Evolutionary conservation across 176 grass and related monocot genomes (phyloP), one percentile per base, ranked within the genome.

Genomic region (Echinochloa phyllopogon): DNA sequence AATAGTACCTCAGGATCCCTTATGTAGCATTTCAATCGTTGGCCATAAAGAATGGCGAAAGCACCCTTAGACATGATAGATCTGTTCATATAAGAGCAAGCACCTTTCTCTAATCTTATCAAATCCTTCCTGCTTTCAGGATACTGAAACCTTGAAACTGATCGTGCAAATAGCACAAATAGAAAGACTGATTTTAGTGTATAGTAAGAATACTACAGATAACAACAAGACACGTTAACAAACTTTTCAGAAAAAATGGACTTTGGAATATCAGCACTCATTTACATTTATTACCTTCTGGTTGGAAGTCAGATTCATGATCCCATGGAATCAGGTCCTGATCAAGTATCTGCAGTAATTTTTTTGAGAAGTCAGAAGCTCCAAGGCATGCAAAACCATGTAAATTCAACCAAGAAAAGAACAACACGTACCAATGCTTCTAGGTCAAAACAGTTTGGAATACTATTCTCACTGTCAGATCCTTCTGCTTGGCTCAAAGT

Each of bases 41-140:
- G 85, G 24, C 94, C 92, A 85, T 97, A 97, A 37, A 97, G 55
- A 88, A 97, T 47, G 29, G 92, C 94, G 62, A 97, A 90, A 81
- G 91, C 91, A 66, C 87, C 89, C 13, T 62, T 80, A 33, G 80
- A 86, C 73, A 88, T 84, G 50, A 94, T 94, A 68, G 85, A 70
- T 69, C 94, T 80, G 78, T 90, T 94, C 83, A 94, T 97, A 83
- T 56, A 90, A 81, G 94, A 83, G 18, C 37, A 79, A 41, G 86
- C 75, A 51, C 92, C 86, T 84, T 89, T 92, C 86, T 97, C 94
- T 74, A 97, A 84, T 65, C 89, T 89, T 68, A 94, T 83, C 61
- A 97, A 72, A 58, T 69, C 76, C 73, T 97, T 94, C 86, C 84
- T 90, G 39, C 36, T 87, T 61, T 87, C 83, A 38, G 73, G 66